Base-by-base conservation (phyloP, 495 filamentous ascomycete genomes). In the Geopyxis carbonaria region DNA sequence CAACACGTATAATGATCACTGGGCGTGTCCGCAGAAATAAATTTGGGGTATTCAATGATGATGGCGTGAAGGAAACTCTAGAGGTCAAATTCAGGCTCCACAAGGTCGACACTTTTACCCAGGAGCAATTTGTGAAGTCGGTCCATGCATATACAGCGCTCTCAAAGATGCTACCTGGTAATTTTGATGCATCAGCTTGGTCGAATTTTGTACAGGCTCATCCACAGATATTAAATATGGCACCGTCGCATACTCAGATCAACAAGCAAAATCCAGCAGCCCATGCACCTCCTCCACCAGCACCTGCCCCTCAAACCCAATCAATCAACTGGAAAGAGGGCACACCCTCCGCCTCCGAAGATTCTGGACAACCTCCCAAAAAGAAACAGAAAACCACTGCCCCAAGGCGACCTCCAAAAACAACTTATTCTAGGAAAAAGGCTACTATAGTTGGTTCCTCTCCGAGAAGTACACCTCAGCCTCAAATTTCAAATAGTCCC, bases 11-110 rank as follows among this genome's bases (percentile, higher is more conserved):
- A 31, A 69, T 93, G 54, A 73, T 97, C 41, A 95, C 91, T 8
- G 89, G 89, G 18, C 77, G 84, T 10, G 79, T 97, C 32, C 83
- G 77, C 46, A 80, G 78, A 46, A 93, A 86, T 50, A 61, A 82
- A 5, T 61, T 93, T 20, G 24, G 36, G 5, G 25, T 22, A n/a
- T 86, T 95, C 56, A 75, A 73, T 14, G 80, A 80, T 47, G 51
- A 54, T 44, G 82, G 77, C 16, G 72, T 76, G 27, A 79, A 76
- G 51, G 89, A 97, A 56, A 94, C 83, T 1, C 59, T 97, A 40
- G 91, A 97, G 60, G 91, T 97, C 43, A 93, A 82, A 59, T 60
- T 97, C 34, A 82, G 81, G 47, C 65, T 97, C 23, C 76, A 83
- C 15, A 78, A 84, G 1, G 80, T 94, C 19, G 70, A 80, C 8